A percentile compares a stretch with the other conserved stretches of the same genome.
Conservation (phyloP, 371 early-diverging fungal genomes). For the Lichtheimia corymbifera region DNA sequence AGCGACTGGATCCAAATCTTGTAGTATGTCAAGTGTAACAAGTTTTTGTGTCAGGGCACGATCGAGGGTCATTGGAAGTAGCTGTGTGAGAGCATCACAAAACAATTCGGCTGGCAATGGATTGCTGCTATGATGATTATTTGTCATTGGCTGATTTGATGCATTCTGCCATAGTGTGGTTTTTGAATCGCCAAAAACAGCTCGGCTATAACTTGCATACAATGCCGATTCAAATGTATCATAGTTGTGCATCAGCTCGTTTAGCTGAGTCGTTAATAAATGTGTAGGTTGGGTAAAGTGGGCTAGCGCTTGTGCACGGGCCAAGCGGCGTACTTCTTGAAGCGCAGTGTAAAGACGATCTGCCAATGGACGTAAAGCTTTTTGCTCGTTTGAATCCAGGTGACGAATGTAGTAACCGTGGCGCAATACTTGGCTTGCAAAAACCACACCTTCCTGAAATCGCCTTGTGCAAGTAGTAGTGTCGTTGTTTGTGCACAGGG, state of each 20-base stretch:
- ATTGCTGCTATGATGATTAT: background rate
- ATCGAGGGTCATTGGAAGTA: conserved; percentile 25
- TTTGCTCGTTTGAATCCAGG: conserved; percentile 12
- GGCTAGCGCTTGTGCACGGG: background rate
- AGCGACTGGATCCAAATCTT: conserved; percentile 22
- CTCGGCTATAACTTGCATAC: conserved; percentile 22
- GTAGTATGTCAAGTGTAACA: conserved; percentile 8
- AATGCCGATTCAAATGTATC: conserved; percentile 22
- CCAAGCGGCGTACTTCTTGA: conserved; percentile 5
- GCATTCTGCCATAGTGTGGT: background rate
- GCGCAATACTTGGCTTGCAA: conserved; percentile 29
- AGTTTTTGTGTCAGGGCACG: conserved; percentile 16
- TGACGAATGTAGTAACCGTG: conserved; percentile 22
- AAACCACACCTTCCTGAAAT: conserved; percentile 29
- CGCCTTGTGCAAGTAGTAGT: background rate
- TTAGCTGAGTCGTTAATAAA: background rate
- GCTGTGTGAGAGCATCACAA: conserved; percentile 24
- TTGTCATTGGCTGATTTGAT: background rate
- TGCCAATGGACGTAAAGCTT: conserved; percentile 11
- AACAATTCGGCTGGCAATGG: conserved; percentile 10
- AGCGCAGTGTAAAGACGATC: conserved; percentile 3
- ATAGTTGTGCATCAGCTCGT: conserved; percentile 13
- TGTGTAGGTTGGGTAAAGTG: background rate
- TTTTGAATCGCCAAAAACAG: conserved; percentile 20
- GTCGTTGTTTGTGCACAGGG: conserved; percentile 1